Percentiles rank a stretch among this genome's conserved stretches.
Evolutionary conservation across 1,139 yeast species (phyloP).

Genomic region (Tardiomyces blankii): DNA sequence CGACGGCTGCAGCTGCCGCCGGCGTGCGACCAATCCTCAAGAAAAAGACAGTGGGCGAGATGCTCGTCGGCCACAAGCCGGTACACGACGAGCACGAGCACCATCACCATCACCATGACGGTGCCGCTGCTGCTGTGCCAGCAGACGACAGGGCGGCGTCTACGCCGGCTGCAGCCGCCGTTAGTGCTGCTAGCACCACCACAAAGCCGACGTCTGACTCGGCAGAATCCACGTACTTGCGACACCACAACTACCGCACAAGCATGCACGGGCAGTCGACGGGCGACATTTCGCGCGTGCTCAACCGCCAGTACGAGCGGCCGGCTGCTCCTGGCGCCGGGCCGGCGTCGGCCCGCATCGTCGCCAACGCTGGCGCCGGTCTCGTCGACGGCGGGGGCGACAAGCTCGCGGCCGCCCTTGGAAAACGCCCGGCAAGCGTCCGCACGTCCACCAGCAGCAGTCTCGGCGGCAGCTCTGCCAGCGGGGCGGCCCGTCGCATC

Average conservation of each 20-base stretch:
- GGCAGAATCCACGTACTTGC: slow-evolving; percentile 17
- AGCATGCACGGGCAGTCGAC: slow-evolving; percentile 18
- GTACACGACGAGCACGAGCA: background rate
- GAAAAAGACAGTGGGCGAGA: slow-evolving; percentile 69
- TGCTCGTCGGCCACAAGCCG: slow-evolving; percentile 35
- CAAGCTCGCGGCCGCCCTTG: background rate
- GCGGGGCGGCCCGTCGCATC: slow-evolving; percentile 40
- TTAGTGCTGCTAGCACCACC: background rate
- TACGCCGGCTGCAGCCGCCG: no score
- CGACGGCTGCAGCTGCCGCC: slow-evolving; percentile 7
- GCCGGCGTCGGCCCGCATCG: background rate
- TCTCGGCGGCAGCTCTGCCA: background rate
- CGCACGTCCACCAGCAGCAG: background rate
- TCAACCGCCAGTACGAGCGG: slow-evolving; percentile 22
- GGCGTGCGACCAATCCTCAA: slow-evolving; percentile 56
- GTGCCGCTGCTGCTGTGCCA: slow-evolving; percentile 1
- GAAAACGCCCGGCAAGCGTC: background rate
- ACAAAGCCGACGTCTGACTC: background rate
- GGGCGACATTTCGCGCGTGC: slow-evolving; percentile 21
- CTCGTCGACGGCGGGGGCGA: no score
- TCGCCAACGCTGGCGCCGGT: background rate
- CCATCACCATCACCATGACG: background rate
- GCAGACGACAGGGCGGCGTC: no score
- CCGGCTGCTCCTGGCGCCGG: slow-evolving; percentile 1
- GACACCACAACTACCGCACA: slow-evolving; percentile 30